phyloP scores from a whole-genome alignment of 257 asterid species.

The Solanum appendiculatum region DNA sequence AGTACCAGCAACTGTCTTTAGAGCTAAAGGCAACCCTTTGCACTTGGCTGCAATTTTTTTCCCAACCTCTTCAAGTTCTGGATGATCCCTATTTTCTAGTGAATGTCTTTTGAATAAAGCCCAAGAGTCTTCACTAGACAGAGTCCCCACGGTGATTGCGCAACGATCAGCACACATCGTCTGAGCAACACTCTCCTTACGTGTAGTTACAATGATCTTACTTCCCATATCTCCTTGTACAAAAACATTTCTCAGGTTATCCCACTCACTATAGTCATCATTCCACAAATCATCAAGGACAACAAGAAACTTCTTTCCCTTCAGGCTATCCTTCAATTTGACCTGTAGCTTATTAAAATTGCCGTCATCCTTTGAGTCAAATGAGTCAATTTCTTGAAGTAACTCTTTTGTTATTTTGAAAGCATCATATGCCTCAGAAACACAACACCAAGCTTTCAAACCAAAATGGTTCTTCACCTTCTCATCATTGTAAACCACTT shows the following conservation, averaged over 20 bases:
- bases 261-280: conserved; percentile 27
- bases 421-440: conserved; percentile 37
- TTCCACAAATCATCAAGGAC: conserved; percentile 57
- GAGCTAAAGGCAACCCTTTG: neutral
- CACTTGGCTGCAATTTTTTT: neutral
- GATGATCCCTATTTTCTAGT: neutral
- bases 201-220: conserved; percentile 51
- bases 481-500: conserved; percentile 30
- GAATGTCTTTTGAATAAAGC: neutral
- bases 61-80: neutral
- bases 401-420: conserved; percentile 25
- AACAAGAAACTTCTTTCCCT: conserved; percentile 37
- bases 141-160: neutral
- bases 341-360: conserved; percentile 37
- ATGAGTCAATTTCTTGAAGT: conserved; percentile 6
- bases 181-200: conserved; percentile 28
- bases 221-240: conserved; percentile 35
- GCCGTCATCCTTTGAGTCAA: conserved; percentile 4
- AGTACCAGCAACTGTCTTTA: neutral
- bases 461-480: conserved; percentile 20
- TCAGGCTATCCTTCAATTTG: conserved; percentile 23
- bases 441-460: conserved; percentile 39
- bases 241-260: neutral
- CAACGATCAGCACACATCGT: conserved; percentile 10
- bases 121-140: neutral